Percentiles rank a stretch among this genome's conserved stretches.
Conservation (phyloP, 139 green algal genomes). For the Limnomonas spitsbergensis region DNA sequence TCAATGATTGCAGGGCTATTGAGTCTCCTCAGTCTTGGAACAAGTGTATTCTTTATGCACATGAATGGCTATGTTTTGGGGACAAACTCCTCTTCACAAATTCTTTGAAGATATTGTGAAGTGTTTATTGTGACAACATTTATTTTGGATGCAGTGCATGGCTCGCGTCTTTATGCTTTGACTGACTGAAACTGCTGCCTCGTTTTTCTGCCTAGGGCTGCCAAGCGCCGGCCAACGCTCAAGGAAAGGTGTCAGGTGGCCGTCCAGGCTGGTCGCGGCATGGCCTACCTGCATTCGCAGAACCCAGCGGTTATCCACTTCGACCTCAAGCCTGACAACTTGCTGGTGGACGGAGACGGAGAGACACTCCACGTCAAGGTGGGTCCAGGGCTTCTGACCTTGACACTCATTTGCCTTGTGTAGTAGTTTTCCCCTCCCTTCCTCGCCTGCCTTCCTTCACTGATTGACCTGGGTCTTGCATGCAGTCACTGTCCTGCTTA, state of each 20-base stretch:
- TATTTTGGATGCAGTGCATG: too few relatives aligned
- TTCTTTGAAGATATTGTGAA: too few relatives aligned
- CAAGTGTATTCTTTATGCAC: too few relatives aligned
- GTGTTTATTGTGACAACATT: too few relatives aligned
- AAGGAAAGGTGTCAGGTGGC: slow-evolving; percentile 71
- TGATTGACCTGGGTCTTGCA: neutral
- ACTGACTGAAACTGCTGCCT: neutral
- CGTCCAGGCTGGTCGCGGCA: slow-evolving; percentile 72
- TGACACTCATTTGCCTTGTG: neutral
- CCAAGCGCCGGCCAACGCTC: slow-evolving; percentile 45
- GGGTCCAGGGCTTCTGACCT: neutral
- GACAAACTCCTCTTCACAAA: too few relatives aligned
- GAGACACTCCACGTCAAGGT: slow-evolving; percentile 44
- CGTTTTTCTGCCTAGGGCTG: neutral
- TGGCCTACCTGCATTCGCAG: slow-evolving; percentile 87
- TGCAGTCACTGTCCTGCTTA: too few relatives aligned
- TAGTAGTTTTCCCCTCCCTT: neutral
- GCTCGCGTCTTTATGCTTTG: too few relatives aligned
- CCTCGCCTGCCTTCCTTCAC: neutral
- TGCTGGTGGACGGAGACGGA: slow-evolving; percentile 77
- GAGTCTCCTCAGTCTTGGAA: too few relatives aligned
- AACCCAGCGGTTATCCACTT: slow-evolving; percentile 83
- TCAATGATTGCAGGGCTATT: neutral
- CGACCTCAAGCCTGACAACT: slow-evolving; percentile 92
- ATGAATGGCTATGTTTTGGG: too few relatives aligned